Evolutionary conservation across 352 stramenopile genomes (phyloP).

Genomic region (Phytophthora tubulina): DNA sequence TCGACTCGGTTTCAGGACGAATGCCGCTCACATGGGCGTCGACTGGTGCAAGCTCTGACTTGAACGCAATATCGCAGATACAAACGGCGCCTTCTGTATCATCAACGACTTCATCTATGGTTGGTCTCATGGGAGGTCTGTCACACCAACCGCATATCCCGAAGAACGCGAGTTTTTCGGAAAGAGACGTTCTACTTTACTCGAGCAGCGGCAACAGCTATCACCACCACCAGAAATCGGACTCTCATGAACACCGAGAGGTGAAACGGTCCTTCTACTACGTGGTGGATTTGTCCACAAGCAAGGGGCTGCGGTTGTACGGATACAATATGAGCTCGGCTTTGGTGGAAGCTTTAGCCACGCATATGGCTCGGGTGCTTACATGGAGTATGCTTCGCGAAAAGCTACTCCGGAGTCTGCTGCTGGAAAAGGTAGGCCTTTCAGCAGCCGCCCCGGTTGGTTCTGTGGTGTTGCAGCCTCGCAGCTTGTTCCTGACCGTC

Average conservation of each 20-base stretch:
- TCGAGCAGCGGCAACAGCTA: slow-evolving; percentile 29
- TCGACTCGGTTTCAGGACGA: slow-evolving; percentile 60
- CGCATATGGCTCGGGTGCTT: slow-evolving; percentile 63
- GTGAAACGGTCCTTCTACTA: slow-evolving; percentile 81
- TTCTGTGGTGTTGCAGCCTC: slow-evolving; percentile 69
- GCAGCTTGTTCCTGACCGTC: slow-evolving; percentile 49
- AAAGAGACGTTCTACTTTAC: slow-evolving; percentile 70
- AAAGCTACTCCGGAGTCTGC: slow-evolving; percentile 61
- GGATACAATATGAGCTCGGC: slow-evolving; percentile 84
- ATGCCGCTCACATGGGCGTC: slow-evolving; percentile 48
- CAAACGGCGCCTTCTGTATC: slow-evolving; percentile 36
- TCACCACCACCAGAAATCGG: slow-evolving; percentile 30
- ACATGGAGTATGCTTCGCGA: slow-evolving; percentile 83
- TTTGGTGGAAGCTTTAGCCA: slow-evolving; percentile 65
- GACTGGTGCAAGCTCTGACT: slow-evolving; percentile 52
- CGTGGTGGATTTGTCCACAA: slow-evolving; percentile 69
- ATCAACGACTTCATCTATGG: slow-evolving; percentile 44
- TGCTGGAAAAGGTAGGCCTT: slow-evolving; percentile 72
- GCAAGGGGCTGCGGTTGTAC: slow-evolving; percentile 66
- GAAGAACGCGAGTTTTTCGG: slow-evolving; percentile 48
- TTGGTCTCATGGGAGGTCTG: slow-evolving; percentile 33
- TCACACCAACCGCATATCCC: slow-evolving; percentile 28
- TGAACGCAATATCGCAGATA: slow-evolving; percentile 35
- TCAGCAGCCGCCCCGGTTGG: slow-evolving; percentile 54
- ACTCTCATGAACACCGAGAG: slow-evolving; percentile 17